Evolutionary conservation across 2,329 filamentous ascomycete genomes (phyloP).

Genomic region (Nothomitra cinnamomea): DNA sequence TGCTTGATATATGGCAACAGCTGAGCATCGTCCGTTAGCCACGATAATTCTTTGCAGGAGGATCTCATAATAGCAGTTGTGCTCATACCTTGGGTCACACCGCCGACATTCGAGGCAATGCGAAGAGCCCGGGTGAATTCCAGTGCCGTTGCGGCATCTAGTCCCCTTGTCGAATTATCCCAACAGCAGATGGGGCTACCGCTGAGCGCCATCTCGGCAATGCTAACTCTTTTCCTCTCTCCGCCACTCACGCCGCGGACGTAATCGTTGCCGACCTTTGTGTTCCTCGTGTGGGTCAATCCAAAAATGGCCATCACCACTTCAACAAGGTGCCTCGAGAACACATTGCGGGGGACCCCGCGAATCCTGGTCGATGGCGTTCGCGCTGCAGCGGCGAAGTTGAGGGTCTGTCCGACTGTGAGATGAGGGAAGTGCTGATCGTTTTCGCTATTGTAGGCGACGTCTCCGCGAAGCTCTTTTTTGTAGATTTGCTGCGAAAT

Average conservation of each 20-base stretch:
- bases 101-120: constrained; percentile 30
- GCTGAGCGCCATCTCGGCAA: constrained; percentile 42
- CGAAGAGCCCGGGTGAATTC: constrained; percentile 39
- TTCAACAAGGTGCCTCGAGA: constrained; percentile 47
- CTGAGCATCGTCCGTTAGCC: too few species aligned
- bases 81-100: too few species aligned
- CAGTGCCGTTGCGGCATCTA: constrained; percentile 39
- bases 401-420: constrained; percentile 61
- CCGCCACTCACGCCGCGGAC: constrained; percentile 59
- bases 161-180: constrained; percentile 33
- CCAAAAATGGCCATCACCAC: constrained; percentile 63
- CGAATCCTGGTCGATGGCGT: constrained; percentile 44
- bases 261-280: constrained; percentile 57
- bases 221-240: constrained; percentile 51
- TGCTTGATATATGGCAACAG: constrained; percentile 42
- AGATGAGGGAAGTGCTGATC: constrained; percentile 69
- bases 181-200: constrained; percentile 16
- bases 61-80: too few species aligned
- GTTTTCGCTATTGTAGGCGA: constrained; percentile 73
- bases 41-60: too few species aligned
- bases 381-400: constrained; percentile 56
- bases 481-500: constrained; percentile 59
- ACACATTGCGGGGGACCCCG: constrained; percentile 36
- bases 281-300: constrained; percentile 56
- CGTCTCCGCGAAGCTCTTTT: constrained; percentile 61